Conservation (phyloP, 2,329 filamentous ascomycete genomes). For the Fusarium penzigii region DNA sequence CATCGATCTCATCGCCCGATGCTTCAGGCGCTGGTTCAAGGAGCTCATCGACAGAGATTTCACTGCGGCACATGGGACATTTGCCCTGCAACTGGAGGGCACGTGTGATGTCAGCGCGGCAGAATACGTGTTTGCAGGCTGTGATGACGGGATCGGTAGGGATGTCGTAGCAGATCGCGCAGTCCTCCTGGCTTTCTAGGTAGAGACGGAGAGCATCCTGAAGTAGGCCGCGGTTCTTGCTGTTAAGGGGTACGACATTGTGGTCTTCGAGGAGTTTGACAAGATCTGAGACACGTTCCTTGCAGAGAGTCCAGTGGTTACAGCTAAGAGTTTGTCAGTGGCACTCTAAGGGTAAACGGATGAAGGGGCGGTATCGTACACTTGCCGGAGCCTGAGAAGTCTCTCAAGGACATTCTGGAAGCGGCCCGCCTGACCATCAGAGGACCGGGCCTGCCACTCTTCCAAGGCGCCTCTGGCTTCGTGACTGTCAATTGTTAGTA, state of each 20-base stretch:
- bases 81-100: slow-evolving; percentile 75
- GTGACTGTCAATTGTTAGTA: slow-evolving; percentile 18
- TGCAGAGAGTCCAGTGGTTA: slow-evolving; percentile 85
- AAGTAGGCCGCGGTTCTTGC: slow-evolving; percentile 70
- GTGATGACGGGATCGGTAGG: slow-evolving; percentile 78
- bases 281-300: slow-evolving; percentile 71
- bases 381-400: slow-evolving; percentile 78
- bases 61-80: slow-evolving; percentile 81
- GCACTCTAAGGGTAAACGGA: no score
- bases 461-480: slow-evolving; percentile 74
- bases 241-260: slow-evolving; percentile 67
- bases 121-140: slow-evolving; percentile 80
- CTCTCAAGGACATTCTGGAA: slow-evolving; percentile 81
- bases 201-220: slow-evolving; percentile 75
- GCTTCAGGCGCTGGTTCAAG: slow-evolving; percentile 66
- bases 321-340: slow-evolving; percentile 50
- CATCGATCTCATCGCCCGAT: slow-evolving; percentile 45
- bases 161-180: slow-evolving; percentile 76
- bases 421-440: slow-evolving; percentile 47
- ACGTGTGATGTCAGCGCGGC: slow-evolving; percentile 69
- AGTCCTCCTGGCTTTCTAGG: slow-evolving; percentile 81
- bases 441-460: slow-evolving; percentile 53
- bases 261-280: slow-evolving; percentile 68
- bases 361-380: slow-evolving; percentile 40
- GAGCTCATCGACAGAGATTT: slow-evolving; percentile 59